Evolutionary conservation across 192 early-diverging fungal species (phyloP).

Genomic region (Funneliformis geosporum): DNA sequence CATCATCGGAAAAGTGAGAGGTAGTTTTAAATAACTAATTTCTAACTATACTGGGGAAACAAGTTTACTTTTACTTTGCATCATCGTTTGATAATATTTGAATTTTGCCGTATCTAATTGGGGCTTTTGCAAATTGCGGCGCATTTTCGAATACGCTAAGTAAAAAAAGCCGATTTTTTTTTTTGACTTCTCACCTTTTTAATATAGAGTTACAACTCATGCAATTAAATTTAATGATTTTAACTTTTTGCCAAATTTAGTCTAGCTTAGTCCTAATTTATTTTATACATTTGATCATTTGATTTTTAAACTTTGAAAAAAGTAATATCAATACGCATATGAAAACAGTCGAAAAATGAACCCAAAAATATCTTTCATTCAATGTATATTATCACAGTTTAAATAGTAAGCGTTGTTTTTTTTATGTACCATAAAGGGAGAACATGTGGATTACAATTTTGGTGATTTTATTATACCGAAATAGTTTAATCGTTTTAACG

Average conservation of each 20-base stretch:
- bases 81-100: too few relatives aligned
- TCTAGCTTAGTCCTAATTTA: not conserved
- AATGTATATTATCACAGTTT: too few relatives aligned
- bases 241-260: conserved; percentile 33
- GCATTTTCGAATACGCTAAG: too few relatives aligned
- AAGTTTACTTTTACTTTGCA: too few relatives aligned
- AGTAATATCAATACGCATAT: not conserved
- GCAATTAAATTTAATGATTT: conserved; percentile 70
- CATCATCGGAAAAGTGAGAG: too few relatives aligned
- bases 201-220: not conserved
- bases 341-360: not conserved
- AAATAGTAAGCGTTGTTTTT: not conserved
- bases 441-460: not conserved
- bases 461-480: not conserved
- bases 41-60: too few relatives aligned
- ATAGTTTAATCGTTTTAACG: not conserved
- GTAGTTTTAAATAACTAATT: too few relatives aligned
- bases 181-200: too few relatives aligned
- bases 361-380: not conserved
- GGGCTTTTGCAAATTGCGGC: too few relatives aligned
- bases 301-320: too few relatives aligned
- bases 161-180: too few relatives aligned
- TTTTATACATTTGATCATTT: not conserved
- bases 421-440: not conserved
- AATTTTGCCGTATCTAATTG: too few relatives aligned